Evolutionary conservation across 208 protist species (phyloP).

Genomic region (Leishmania amazonensis): DNA sequence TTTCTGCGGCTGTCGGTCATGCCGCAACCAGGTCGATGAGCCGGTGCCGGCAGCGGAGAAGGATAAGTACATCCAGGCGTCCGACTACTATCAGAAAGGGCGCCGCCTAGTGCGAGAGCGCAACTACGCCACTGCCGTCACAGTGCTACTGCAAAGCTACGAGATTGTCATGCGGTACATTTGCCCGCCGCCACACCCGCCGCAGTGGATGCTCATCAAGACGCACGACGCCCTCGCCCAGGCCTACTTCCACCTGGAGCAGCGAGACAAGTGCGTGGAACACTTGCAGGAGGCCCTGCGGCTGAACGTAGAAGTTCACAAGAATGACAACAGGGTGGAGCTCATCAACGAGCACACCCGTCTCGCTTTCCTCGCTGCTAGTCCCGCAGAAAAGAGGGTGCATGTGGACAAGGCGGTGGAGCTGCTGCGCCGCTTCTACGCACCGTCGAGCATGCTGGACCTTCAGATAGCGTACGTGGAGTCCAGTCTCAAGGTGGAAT

Average conservation of each 20-base stretch:
- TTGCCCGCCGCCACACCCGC: constrained; percentile 76
- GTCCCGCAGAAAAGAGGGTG: constrained; percentile 39
- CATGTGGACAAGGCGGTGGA: constrained; percentile 63
- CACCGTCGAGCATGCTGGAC: constrained; percentile 56
- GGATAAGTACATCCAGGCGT: constrained; percentile 78
- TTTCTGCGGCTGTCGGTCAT: constrained; percentile 68
- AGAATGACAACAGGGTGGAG: constrained; percentile 52
- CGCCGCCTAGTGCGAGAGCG: constrained; percentile 79
- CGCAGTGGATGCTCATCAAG: constrained; percentile 87
- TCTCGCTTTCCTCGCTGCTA: constrained; percentile 54
- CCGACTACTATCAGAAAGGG: constrained; percentile 92
- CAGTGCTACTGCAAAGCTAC: constrained; percentile 86
- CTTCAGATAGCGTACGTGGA: constrained; percentile 55
- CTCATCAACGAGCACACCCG: constrained; percentile 81
- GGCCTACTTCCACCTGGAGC: constrained; percentile 73
- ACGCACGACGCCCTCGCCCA: constrained; percentile 82
- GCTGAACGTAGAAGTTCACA: constrained; percentile 59
- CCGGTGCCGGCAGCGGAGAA: constrained; percentile 59
- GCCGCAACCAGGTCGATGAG: constrained; percentile 76
- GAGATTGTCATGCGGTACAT: constrained; percentile 85
- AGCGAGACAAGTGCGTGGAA: constrained; percentile 78
- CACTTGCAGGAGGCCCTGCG: constrained; percentile 66
- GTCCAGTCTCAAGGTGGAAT: constrained; percentile 23
- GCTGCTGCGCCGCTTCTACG: constrained; percentile 72
- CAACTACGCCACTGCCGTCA: constrained; percentile 71